Evolutionary conservation across 371 early-diverging fungal genomes (phyloP).

Genomic region (Apophysomyces ossiformis): DNA sequence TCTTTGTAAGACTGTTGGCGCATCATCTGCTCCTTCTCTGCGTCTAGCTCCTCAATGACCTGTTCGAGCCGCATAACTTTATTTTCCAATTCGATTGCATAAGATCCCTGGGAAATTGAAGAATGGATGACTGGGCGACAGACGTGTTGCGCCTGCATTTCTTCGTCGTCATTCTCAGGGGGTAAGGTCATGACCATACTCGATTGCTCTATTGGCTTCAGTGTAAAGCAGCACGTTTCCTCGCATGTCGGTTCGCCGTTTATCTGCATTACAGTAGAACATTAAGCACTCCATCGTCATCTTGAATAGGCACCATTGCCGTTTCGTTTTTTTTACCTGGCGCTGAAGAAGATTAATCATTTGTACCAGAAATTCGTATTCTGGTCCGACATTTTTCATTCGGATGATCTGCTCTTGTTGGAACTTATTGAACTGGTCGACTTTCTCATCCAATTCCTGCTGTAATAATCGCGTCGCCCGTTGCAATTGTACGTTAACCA

Average conservation of each 20-base stretch:
- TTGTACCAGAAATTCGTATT: slow-evolving; percentile 59
- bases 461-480: slow-evolving; percentile 45
- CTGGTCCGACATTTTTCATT: slow-evolving; percentile 57
- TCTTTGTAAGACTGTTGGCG: slow-evolving; percentile 46
- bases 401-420: slow-evolving; percentile 44
- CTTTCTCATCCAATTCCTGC: slow-evolving; percentile 47
- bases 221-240: slow-evolving; percentile 53
- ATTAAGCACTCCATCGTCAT: too few relatives aligned
- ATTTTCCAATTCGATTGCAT: slow-evolving; percentile 51
- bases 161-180: slow-evolving; percentile 33
- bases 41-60: slow-evolving; percentile 45
- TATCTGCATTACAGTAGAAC: slow-evolving; percentile 26
- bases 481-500: slow-evolving; percentile 50
- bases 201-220: slow-evolving; percentile 49
- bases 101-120: slow-evolving; percentile 47
- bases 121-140: slow-evolving; percentile 57
- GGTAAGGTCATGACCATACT: slow-evolving; percentile 55
- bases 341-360: slow-evolving; percentile 57
- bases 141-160: slow-evolving; percentile 54
- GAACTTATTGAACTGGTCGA: slow-evolving; percentile 23
- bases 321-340: slow-evolving; percentile 31
- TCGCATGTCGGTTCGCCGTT: slow-evolving; percentile 51
- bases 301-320: too few relatives aligned
- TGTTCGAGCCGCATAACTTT: slow-evolving; percentile 42
- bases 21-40: slow-evolving; percentile 42